These are phyloP conservation scores for Fusarium sp. DNA, from an alignment of 2,329 filamentous ascomycete genomes.

Conservation along the genomic window DNA sequence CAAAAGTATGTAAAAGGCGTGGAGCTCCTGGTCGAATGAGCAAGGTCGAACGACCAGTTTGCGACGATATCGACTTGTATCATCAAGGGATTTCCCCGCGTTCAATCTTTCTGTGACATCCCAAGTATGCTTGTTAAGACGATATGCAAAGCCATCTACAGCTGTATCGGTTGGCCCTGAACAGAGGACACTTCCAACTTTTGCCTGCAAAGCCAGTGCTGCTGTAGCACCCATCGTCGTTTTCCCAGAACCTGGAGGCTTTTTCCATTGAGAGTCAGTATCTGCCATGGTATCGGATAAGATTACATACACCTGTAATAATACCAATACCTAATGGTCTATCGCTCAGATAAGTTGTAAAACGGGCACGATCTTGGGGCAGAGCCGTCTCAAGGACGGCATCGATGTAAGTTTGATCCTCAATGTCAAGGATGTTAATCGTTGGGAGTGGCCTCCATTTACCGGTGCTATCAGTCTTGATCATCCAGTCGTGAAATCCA, in stretches of 20 bases:
- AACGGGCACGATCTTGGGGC: conserved; percentile 1
- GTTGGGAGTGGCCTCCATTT: neutral
- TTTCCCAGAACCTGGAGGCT: conserved; percentile 28
- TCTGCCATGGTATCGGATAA: neutral
- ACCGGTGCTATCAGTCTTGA: neutral
- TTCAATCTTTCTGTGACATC: neutral
- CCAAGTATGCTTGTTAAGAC: accelerated
- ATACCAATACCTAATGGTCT: conserved; percentile 15
- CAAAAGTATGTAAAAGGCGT: conserved; percentile 4
- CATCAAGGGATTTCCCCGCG: neutral
- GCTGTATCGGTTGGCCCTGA: conserved; percentile 9
- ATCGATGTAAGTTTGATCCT: neutral
- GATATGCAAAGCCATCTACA: conserved; percentile 4
- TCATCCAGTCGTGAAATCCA: conserved; percentile 12
- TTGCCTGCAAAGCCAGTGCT: conserved; percentile 8
- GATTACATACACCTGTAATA: conserved; percentile 24
- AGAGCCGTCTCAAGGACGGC: conserved; percentile 5
- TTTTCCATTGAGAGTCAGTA: neutral
- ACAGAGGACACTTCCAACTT: conserved; percentile 6
- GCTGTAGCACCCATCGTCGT: neutral
- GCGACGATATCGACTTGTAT: neutral
- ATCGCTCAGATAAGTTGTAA: conserved; percentile 19
- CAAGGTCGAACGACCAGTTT: conserved; percentile 10
- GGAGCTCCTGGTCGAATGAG: neutral
- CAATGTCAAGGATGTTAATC: conserved; percentile 2